Evolutionary conservation across 2,329 filamentous ascomycete species (phyloP).

Genomic region (Aureobasidium leucospermi): DNA sequence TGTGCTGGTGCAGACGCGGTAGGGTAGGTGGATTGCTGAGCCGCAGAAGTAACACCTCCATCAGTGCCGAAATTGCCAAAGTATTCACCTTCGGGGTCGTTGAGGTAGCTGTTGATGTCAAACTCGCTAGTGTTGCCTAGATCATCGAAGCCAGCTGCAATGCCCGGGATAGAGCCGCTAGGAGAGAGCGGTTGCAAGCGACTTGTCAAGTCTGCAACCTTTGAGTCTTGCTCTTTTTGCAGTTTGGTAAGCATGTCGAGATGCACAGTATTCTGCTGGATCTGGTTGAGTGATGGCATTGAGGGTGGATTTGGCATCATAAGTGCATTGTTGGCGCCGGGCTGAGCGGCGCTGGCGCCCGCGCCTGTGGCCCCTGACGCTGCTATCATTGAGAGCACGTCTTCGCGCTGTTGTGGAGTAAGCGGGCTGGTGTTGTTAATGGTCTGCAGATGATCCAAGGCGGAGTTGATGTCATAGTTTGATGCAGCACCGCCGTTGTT

Average conservation of each 20-base stretch:
- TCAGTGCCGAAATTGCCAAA: not conserved
- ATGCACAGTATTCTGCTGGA: constrained; percentile 64
- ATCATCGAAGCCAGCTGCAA: constrained; percentile 35
- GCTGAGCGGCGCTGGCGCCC: constrained; percentile 16
- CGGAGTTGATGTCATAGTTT: constrained; percentile 37
- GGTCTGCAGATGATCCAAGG: constrained; percentile 42
- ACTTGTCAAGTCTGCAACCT: constrained; percentile 67
- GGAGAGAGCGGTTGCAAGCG: constrained; percentile 74
- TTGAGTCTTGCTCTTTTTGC: constrained; percentile 69
- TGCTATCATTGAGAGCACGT: constrained; percentile 41
- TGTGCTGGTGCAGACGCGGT: constrained; percentile 6
- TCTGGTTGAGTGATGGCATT: constrained; percentile 52
- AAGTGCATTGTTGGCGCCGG: constrained; percentile 47
- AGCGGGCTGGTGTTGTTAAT: constrained; percentile 35
- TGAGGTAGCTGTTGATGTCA: constrained; percentile 52
- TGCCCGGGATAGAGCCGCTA: constrained; percentile 67
- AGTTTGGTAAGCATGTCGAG: constrained; percentile 72
- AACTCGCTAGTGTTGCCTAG: constrained; percentile 34
- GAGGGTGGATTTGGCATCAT: constrained; percentile 48
- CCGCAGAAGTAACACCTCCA: not conserved
- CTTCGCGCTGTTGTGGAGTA: constrained; percentile 40
- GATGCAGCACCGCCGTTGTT: constrained; percentile 21
- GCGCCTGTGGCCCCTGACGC: constrained; percentile 29
- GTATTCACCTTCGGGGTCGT: constrained; percentile 26
- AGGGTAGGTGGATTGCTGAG: not conserved